Evolutionary conservation across 495 filamentous ascomycete genomes (phyloP).

Genomic region (Thermothielavioides terrestris): DNA sequence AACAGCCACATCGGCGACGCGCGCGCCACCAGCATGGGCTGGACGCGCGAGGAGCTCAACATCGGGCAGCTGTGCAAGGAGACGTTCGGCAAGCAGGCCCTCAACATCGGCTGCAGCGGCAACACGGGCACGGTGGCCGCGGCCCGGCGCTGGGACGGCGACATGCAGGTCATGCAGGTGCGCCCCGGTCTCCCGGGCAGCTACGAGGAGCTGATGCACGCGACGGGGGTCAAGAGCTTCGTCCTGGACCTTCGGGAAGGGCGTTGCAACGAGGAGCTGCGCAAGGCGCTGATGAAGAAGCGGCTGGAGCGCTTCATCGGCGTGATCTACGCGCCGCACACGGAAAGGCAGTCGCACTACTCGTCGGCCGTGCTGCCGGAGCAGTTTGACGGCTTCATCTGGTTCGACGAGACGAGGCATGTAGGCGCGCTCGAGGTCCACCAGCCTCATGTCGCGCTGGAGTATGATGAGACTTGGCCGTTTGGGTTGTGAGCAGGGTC

Average conservation of each 20-base stretch:
- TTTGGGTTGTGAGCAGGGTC: conserved; percentile 39
- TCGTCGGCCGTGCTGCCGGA: conserved; percentile 44
- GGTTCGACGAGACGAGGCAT: conserved; percentile 48
- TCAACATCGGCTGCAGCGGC: conserved; percentile 46
- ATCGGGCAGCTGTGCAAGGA: conserved; percentile 50
- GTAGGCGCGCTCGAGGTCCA: conserved; percentile 44
- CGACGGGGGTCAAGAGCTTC: conserved; percentile 35
- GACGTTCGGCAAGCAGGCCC: conserved; percentile 36
- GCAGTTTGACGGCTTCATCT: conserved; percentile 50
- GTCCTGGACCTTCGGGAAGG: conserved; percentile 41
- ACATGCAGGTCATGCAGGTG: conserved; percentile 46
- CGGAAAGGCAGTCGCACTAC: conserved; percentile 49
- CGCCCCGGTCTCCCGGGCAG: conserved; percentile 22
- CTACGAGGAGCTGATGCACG: conserved; percentile 30
- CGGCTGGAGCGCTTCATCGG: conserved; percentile 50
- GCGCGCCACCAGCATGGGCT: conserved; percentile 47
- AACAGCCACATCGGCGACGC: conserved; percentile 56
- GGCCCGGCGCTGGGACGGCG: conserved; percentile 47
- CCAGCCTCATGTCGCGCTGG: conserved; percentile 40
- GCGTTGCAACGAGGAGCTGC: conserved; percentile 28
- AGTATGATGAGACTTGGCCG: conserved; percentile 48
- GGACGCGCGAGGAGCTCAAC: conserved; percentile 42
- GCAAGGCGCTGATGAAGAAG: conserved; percentile 32
- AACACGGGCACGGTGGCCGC: conserved; percentile 52
- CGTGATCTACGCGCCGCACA: conserved; percentile 51